These are phyloP conservation scores for Cytospora schulzeri DNA, from an alignment of 2,329 filamentous ascomycete species.

Conservation along the genomic window DNA sequence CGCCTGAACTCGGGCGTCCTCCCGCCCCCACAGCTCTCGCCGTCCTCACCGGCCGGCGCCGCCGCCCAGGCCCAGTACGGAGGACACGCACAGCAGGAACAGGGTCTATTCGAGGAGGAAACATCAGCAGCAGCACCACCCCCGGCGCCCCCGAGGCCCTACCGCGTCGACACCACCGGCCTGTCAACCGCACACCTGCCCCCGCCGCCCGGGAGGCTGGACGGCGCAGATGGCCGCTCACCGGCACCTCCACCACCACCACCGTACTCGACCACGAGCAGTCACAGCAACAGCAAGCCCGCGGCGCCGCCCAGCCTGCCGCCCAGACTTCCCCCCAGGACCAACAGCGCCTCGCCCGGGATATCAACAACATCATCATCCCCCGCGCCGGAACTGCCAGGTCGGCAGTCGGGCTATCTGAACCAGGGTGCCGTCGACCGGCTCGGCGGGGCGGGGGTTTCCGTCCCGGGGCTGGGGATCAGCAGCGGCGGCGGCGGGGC, in stretches of 20 bases:
- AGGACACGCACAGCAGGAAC: conserved; percentile 35
- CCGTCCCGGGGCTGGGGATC: conserved; percentile 78
- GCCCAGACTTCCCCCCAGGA: conserved; percentile 62
- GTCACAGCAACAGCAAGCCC: conserved; percentile 25
- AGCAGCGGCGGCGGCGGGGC: conserved; percentile 38
- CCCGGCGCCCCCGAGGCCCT: conserved; percentile 62
- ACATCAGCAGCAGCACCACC: conserved; percentile 32
- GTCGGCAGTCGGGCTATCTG: conserved; percentile 37
- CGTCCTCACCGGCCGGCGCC: conserved; percentile 41
- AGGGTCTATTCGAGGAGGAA: conserved; percentile 36
- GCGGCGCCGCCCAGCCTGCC: conserved; percentile 71
- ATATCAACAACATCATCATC: conserved; percentile 45
- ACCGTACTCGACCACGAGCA: conserved; percentile 21
- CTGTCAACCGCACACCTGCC: conserved; percentile 70
- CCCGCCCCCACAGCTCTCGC: conserved; percentile 29
- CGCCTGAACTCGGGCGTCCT: conserved; percentile 41
- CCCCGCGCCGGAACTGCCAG: conserved; percentile 23
- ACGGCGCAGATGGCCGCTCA: conserved; percentile 40
- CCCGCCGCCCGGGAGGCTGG: conserved; percentile 64
- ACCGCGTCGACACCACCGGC: conserved; percentile 70
- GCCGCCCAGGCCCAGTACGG: conserved; percentile 27
- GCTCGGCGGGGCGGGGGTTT: conserved; percentile 73
- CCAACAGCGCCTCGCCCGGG: conserved; percentile 43
- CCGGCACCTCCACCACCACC: conserved; percentile 34
- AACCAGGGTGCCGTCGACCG: conserved; percentile 64